phyloP scores from a whole-genome alignment of 1,139 yeast genomes.

The Hansenula lynferdii region DNA sequence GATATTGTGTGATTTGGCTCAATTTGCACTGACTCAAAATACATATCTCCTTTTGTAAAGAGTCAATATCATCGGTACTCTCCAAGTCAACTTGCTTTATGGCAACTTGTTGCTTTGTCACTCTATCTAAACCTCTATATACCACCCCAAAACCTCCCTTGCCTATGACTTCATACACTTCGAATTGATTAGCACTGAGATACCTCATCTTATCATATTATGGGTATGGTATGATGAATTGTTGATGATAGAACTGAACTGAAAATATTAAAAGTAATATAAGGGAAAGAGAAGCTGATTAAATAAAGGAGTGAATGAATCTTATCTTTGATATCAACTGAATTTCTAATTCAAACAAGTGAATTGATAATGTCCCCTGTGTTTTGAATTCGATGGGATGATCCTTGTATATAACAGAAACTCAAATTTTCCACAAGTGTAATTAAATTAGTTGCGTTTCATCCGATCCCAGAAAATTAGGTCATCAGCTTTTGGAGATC shows the following conservation, averaged over 20 bases:
- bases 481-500: too few species aligned
- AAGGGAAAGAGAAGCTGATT: too few species aligned
- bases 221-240: not conserved
- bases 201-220: slow-evolving; percentile 15
- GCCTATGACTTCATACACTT: slow-evolving; percentile 74
- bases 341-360: too few species aligned
- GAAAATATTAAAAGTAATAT: too few species aligned
- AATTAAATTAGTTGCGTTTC: too few species aligned
- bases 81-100: slow-evolving; percentile 77
- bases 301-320: too few species aligned
- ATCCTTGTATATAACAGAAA: too few species aligned
- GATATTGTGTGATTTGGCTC: slow-evolving; percentile 65
- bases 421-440: too few species aligned
- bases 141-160: slow-evolving; percentile 89
- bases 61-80: slow-evolving; percentile 68
- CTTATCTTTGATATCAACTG: too few species aligned
- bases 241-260: not conserved
- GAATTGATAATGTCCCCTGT: too few species aligned
- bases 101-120: slow-evolving; percentile 50
- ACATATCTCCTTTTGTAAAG: slow-evolving; percentile 74
- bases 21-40: slow-evolving; percentile 72
- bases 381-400: too few species aligned
- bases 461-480: too few species aligned
- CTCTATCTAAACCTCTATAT: slow-evolving; percentile 60
- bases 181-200: slow-evolving; percentile 42